Base-by-base conservation (phyloP, 805 yeast genomes). In the Metschnikowia borealis region DNA sequence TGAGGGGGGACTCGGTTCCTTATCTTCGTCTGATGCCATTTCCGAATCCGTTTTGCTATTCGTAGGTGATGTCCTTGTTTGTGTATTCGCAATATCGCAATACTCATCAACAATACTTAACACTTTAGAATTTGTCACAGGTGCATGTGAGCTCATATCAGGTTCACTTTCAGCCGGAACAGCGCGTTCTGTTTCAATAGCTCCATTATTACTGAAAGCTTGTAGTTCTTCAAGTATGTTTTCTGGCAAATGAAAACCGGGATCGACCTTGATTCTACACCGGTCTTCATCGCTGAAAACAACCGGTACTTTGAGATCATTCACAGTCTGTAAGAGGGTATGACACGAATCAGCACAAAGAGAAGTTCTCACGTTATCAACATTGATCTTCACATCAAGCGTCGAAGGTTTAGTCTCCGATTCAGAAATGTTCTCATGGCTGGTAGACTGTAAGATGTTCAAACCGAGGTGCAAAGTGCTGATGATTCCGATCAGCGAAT, bases 261-360 rank as follows among this genome's bases (percentile, higher is more conserved):
- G 37, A 18, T 60, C 57, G 2, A 70, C 60, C 8, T 58, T 62
- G 0, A 74, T 68, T 44, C 74, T 80, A 62, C 78, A 85, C 64
- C 83, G 87, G 34, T 80, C 79, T 2, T 80, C 81, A 52, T 82
- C 83, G 0, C 75, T 72, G 53, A 85, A 82, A 6, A 75, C 66
- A 1, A 87, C 66, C 0, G 91, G 90, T 13, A 80, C 81, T 57
- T 86, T 87, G 58, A 91, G 70, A 59, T 89, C 96, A 52, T 80
- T 83, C 8, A 84, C 55, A 7, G 87, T 59, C 54, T 86, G 95
- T 2, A 82, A 53, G 38, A 91, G 65, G 11, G 92, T 80, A 59
- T 88, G 85, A 0, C 83, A 76, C 0, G 97, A 89, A 62, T 91
- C 98, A 1, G 96, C 92, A 69, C 97, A 90, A 2, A 84, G 51